Evolutionary conservation across 2,329 filamentous ascomycete genomes (phyloP).

Genomic region (Xylariaceae sp.): DNA sequence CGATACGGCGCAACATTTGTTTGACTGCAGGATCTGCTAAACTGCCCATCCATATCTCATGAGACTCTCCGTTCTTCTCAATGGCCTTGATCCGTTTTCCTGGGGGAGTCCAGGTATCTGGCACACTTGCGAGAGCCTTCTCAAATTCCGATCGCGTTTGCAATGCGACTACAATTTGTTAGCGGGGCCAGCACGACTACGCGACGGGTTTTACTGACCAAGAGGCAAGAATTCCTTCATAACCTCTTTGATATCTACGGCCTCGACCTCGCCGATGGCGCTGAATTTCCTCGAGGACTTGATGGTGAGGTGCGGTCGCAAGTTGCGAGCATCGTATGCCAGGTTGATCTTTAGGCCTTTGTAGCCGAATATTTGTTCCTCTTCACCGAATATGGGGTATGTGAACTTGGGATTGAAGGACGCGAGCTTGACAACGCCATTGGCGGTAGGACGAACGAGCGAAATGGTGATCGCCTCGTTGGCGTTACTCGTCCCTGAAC

Average conservation of each 20-base stretch:
- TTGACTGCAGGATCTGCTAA: conserved; percentile 67
- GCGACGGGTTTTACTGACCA: conserved; percentile 41
- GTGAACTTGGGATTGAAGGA: conserved; percentile 84
- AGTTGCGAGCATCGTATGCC: conserved; percentile 63
- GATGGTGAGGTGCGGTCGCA: conserved; percentile 72
- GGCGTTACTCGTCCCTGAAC: conserved; percentile 53
- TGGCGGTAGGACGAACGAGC: conserved; percentile 21
- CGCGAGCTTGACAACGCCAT: conserved; percentile 52
- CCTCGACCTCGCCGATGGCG: conserved; percentile 61
- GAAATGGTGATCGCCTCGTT: conserved; percentile 62
- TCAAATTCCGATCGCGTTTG: conserved; percentile 60
- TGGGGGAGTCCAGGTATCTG: conserved; percentile 62
- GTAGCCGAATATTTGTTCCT: conserved; percentile 89
- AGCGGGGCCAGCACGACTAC: conserved; percentile 8
- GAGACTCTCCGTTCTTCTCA: conserved; percentile 56
- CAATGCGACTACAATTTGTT: conserved; percentile 56
- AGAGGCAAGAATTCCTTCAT: conserved; percentile 65
- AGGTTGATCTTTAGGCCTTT: conserved; percentile 73
- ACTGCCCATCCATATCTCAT: conserved; percentile 80
- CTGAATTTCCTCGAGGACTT: conserved; percentile 69
- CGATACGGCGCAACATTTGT: conserved; percentile 72
- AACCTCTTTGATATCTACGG: conserved; percentile 64
- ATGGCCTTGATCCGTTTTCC: conserved; percentile 68
- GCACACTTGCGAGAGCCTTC: conserved; percentile 45
- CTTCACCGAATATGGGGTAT: conserved; percentile 89